Evolutionary conservation across 2,329 filamentous ascomycete species (phyloP), one percentile per base, ranked within the genome.

Genomic region (Sporothrix sp.): DNA sequence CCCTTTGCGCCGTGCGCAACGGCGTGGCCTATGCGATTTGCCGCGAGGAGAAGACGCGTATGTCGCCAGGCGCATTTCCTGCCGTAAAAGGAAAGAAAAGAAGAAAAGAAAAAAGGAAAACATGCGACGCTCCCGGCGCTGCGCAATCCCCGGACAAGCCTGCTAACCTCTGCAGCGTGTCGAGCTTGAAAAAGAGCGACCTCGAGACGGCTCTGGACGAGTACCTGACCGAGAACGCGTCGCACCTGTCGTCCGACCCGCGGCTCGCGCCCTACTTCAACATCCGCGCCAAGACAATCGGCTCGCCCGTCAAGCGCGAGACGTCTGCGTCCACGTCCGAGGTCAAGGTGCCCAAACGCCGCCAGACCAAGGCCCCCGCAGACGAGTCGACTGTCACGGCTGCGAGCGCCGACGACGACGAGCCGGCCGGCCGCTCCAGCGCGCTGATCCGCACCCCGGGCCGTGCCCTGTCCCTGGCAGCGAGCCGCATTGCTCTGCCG

Each of bases 191-290:
- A 66, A 95, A 95, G 69, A 72, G 75, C 57, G 88, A 95, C 44
- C 78, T 97, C 54, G 87, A 91, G 62, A 66, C 75, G 53, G 78
- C 78, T 39, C 78, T 95, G 56, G 85, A 94, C 60, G 76, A 82
- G 42, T 82, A 81, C 67, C 78, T 95, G 40, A 74, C 79, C 58
- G 73, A 78, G 56, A 85, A 95, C 69, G 73, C 78, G 59, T 71
- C 77, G 56, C 74, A 73, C 54, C 84, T 86, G 63, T 72, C 76
- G 48, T 71, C 72, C 52, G 79, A 89, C 57, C 68, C 81, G 50
- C 73, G 71, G 50, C 78, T 95, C 63, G 70, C 76, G 54, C 81
- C 84, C 54, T 96, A 88, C 75, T 96, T 87, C 72, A 79, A 76
- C 63, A 77, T 72, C 60, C 82, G 84, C 64, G 72, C 75, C 58